A percentile compares a stretch with the other conserved stretches of the same genome.
These are phyloP conservation scores for Stentor coeruleus DNA, from an alignment of 73 alveolate species.

Conservation along the genomic window DNA sequence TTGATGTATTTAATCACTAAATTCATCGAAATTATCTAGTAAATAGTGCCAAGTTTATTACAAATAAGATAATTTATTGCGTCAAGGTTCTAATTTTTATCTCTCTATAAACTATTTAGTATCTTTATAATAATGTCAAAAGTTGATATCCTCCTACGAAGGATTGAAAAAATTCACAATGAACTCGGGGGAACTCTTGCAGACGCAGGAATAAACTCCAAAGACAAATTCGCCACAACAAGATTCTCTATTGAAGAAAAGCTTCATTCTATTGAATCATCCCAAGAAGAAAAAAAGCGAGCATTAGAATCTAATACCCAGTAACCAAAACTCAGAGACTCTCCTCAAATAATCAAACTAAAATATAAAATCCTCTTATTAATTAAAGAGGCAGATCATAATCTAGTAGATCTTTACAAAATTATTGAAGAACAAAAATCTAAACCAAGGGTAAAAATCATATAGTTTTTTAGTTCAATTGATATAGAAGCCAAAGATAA, in stretches of 20 bases:
- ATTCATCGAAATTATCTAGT: too few relatives aligned
- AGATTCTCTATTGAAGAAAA: neutral
- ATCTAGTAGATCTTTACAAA: neutral
- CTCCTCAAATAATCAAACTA: neutral
- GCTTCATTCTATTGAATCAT: neutral
- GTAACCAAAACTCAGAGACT: neutral
- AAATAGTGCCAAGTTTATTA: too few relatives aligned
- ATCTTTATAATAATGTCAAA: too few relatives aligned
- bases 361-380: neutral
- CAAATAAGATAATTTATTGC: too few relatives aligned
- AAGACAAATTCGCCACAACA: neutral
- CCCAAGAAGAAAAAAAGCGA: neutral
- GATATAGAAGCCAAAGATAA: neutral
- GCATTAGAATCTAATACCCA: neutral
- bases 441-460: neutral
- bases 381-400: neutral
- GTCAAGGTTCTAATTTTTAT: too few relatives aligned
- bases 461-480: neutral
- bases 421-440: neutral
- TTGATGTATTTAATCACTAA: too few relatives aligned
- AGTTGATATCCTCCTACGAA: neutral
- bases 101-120: too few relatives aligned
- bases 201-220: neutral
- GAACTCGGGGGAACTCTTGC: neutral
- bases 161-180: slow-evolving; percentile 1